Conservation (phyloP, 352 stramenopile species). For the Aphanomyces astaci region DNA sequence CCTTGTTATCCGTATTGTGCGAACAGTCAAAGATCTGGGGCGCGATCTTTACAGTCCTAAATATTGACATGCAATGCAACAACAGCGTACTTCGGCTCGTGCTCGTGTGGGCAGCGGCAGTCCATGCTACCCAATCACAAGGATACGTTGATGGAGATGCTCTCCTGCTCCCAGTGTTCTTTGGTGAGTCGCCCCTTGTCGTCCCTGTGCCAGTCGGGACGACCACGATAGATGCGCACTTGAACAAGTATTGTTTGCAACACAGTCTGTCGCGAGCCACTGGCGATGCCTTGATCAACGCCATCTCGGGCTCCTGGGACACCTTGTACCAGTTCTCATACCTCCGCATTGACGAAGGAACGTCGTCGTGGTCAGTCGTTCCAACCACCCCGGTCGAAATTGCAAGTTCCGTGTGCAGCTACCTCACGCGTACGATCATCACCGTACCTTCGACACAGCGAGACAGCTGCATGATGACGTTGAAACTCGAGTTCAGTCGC, state of each 20-base stretch:
- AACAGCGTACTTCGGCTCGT: neutral
- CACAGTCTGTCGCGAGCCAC: neutral
- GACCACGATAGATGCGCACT: neutral
- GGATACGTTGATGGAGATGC: neutral
- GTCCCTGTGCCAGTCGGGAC: constrained; percentile 11
- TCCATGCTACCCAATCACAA: neutral
- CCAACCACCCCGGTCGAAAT: neutral
- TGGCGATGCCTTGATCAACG: neutral
- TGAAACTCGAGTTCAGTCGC: constrained; percentile 2
- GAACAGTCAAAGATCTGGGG: no score
- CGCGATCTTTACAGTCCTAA: no score
- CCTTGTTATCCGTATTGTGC: no score
- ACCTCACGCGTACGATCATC: neutral
- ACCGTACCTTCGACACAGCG: neutral
- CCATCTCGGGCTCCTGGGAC: neutral
- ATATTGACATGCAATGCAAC: no score
- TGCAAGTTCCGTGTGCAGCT: constrained; percentile 1
- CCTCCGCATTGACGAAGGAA: neutral
- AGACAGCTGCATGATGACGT: neutral
- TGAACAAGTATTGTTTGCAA: neutral
- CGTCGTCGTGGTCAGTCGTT: neutral
- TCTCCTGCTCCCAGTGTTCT: constrained; percentile 8
- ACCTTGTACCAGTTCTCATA: neutral
- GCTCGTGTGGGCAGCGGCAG: neutral
- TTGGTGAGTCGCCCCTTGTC: constrained; percentile 7